Percentiles rank a stretch among this genome's conserved stretches.
phyloP scores from a whole-genome alignment of 208 protist genomes.

The Balamuthia mandrillaris region DNA sequence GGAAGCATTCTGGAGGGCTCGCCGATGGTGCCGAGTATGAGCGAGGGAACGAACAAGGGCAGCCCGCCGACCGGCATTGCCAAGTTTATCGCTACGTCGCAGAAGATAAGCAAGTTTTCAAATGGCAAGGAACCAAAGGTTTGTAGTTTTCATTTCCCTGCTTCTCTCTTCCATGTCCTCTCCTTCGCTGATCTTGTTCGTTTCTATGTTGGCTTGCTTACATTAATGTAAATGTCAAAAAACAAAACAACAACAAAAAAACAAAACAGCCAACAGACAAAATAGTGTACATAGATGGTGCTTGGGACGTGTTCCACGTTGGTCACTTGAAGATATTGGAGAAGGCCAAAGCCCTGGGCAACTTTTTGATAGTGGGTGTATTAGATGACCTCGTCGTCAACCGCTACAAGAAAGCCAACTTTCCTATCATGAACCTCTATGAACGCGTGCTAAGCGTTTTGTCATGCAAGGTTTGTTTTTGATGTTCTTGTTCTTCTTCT shows the following conservation, averaged over 20 bases:
- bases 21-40: neutral
- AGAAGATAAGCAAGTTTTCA: constrained; percentile 74
- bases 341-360: constrained; percentile 83
- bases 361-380: constrained; percentile 94
- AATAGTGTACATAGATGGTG: constrained; percentile 94
- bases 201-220: no score
- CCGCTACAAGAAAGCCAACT: constrained; percentile 81
- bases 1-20: neutral
- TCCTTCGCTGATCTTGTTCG: no score
- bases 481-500: neutral
- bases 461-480: constrained; percentile 79
- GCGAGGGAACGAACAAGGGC: neutral
- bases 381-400: constrained; percentile 82
- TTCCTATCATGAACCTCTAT: constrained; percentile 98
- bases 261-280: constrained; percentile 68
- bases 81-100: constrained; percentile 59
- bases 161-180: no score
- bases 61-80: neutral
- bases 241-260: neutral
- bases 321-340: constrained; percentile 90
- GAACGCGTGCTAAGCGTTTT: constrained; percentile 94
- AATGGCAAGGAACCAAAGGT: constrained; percentile 73
- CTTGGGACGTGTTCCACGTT: constrained; percentile 95
- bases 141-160: no score
- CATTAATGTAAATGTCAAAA: neutral